phyloP scores from a whole-genome alignment of 768 basidiomycete genomes.

The Tricholoma sp. region DNA sequence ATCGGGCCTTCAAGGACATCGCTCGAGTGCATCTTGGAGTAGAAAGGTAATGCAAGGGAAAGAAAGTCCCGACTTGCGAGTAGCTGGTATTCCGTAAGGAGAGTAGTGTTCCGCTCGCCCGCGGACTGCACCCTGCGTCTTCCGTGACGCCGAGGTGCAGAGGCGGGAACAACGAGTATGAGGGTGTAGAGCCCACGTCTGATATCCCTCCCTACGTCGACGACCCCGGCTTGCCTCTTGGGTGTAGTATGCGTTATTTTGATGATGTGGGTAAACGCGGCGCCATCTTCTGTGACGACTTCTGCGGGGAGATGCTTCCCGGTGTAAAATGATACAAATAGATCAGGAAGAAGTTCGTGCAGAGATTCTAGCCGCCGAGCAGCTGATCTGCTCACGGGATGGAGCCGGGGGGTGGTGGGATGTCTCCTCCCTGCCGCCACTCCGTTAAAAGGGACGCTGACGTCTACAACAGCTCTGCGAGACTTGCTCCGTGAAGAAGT shows the following conservation, averaged over 20 bases:
- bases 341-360: conserved; percentile 18
- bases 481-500: conserved; percentile 1
- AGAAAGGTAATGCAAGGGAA: conserved; percentile 32
- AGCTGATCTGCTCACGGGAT: conserved; percentile 9
- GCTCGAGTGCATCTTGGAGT: conserved; percentile 12
- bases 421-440: background rate
- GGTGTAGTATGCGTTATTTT: conserved; percentile 12
- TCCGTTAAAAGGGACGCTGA: conserved; percentile 5
- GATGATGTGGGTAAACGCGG: conserved; percentile 21
- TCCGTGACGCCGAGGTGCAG: conserved; percentile 1
- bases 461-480: conserved; percentile 4
- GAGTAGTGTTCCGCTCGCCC: conserved; percentile 7
- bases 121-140: background rate
- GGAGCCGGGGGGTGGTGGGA: conserved; percentile 7
- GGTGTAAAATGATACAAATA: conserved; percentile 16
- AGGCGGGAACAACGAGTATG: conserved; percentile 5
- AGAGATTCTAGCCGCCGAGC: conserved; percentile 9
- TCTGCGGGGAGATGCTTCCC: conserved; percentile 10
- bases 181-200: conserved; percentile 14
- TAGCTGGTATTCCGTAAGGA: conserved; percentile 29
- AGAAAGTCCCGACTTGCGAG: conserved; percentile 39
- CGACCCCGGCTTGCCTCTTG: background rate
- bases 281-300: conserved; percentile 11
- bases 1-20: conserved; percentile 2
- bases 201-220: conserved; percentile 8